Base-by-base conservation (phyloP, 495 filamentous ascomycete genomes). In the Aspergillus baeticus region DNA sequence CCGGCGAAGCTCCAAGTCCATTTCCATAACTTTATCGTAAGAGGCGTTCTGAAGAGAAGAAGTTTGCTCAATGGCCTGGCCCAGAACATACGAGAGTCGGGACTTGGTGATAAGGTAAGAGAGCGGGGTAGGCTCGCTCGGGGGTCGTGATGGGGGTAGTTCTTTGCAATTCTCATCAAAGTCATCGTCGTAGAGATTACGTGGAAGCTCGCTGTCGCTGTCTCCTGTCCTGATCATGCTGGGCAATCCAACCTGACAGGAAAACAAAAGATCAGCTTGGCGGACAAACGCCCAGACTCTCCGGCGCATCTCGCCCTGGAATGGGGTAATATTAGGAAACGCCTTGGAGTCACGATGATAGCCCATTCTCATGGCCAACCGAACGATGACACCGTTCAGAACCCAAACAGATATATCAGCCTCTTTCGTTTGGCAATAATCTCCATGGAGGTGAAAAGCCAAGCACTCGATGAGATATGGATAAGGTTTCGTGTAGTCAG, bases 101-200 rank as follows among this genome's bases (percentile, higher is more conserved):
- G 83, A 73, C 76, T 96, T 94, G 26, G 82, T 77, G 52, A 96
- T 95, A 83, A 97, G 84, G 72, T 91, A 97, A 2, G 87, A 89
- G 41, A 94, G 83, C 7, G 89, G 89, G 2, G 94, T 99, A 6
- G 89, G 83, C 68, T 97, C 92, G 17, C 81, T 80, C 34, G 77
- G 73, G 10, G 90, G 87, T 54, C 91, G 80, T 0, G 90, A 83
- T 5, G 85, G 83, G 10, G 94, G 94, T 21, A 98, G 75, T 8
- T 79, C 77, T 64, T 87, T 87, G 60, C 82, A 89, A 44, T 87
- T 84, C 43, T 92, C 87, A 43, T 87, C 84, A 43, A 98, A 89
- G 62, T 98, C 95, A 61, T 97, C 93, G 65, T 99, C 94, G 65
- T 91, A 93, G 21, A 97, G 77, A 68, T 98, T 99, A 58, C 87